phyloP scores from a whole-genome alignment of 1,284 basidiomycete genomes.

The Agroathelia rolfsii region DNA sequence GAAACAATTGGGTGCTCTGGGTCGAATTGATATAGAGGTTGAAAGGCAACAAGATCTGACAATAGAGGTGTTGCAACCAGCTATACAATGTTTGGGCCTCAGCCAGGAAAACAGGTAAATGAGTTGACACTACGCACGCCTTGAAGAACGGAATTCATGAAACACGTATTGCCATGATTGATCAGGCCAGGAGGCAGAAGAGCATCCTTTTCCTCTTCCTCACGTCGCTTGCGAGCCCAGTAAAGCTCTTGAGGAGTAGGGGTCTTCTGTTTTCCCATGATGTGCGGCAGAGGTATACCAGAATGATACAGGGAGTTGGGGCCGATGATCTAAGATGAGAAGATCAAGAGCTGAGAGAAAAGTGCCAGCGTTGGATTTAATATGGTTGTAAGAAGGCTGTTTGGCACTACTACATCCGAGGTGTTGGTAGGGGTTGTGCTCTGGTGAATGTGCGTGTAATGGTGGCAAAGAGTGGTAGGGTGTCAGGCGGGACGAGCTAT shows the following conservation, averaged over 20 bases:
- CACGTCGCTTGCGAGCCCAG: slow-evolving; percentile 42
- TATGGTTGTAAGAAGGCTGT: too few species aligned
- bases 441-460: too few species aligned
- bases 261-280: slow-evolving; percentile 52
- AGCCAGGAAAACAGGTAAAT: slow-evolving; percentile 6
- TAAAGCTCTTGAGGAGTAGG: slow-evolving; percentile 56
- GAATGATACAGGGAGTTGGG: slow-evolving; percentile 8
- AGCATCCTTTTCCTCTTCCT: slow-evolving; percentile 49
- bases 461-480: too few species aligned
- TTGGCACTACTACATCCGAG: too few species aligned
- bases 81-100: slow-evolving; percentile 24
- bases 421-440: too few species aligned
- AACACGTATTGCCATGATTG: slow-evolving; percentile 88
- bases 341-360: too few species aligned
- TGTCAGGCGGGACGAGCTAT: too few species aligned
- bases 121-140: slow-evolving; percentile 26
- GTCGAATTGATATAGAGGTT: slow-evolving; percentile 29
- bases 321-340: too few species aligned
- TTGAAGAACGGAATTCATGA: slow-evolving; percentile 85
- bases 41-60: slow-evolving; percentile 49
- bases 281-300: slow-evolving; percentile 7
- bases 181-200: slow-evolving; percentile 65
- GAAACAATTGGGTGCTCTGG: slow-evolving; percentile 33
- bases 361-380: too few species aligned
- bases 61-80: slow-evolving; percentile 57